Percentiles rank a stretch among this genome's conserved stretches.
These are phyloP conservation scores for Nitzschia sp. DNA, from an alignment of 108 stramenopile genomes.

Conservation along the genomic window DNA sequence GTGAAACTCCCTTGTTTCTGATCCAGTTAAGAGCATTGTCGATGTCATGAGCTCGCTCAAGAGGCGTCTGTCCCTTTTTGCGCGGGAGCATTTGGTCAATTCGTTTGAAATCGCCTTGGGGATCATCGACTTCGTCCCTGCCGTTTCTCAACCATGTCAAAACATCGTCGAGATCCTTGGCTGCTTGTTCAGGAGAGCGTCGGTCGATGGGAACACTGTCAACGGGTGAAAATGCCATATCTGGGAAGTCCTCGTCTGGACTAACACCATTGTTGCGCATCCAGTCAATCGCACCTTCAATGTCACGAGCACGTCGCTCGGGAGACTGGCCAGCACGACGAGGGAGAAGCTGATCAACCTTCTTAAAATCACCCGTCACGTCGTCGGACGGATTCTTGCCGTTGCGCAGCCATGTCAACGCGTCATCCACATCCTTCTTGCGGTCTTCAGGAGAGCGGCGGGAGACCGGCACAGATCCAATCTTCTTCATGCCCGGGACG, in stretches of 20 bases:
- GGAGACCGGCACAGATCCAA: slow-evolving; percentile 18
- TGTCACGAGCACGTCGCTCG: slow-evolving; percentile 17
- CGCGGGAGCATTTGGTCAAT: slow-evolving; percentile 27
- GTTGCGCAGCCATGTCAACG: slow-evolving; percentile 29
- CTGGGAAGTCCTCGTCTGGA: slow-evolving; percentile 9
- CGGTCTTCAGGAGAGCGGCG: slow-evolving; percentile 24
- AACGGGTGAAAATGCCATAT: slow-evolving; percentile 21
- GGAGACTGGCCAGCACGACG: neutral
- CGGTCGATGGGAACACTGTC: neutral
- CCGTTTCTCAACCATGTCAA: slow-evolving; percentile 16
- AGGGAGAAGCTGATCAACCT: slow-evolving; percentile 30
- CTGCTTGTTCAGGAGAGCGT: slow-evolving; percentile 17
- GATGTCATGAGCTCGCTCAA: slow-evolving; percentile 28
- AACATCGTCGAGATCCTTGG: slow-evolving; percentile 14
- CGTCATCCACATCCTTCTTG: slow-evolving; percentile 25
- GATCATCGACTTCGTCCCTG: slow-evolving; percentile 7
- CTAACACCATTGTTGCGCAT: slow-evolving; percentile 24
- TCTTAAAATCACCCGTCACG: slow-evolving; percentile 13
- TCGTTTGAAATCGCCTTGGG: slow-evolving; percentile 6
- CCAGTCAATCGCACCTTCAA: slow-evolving; percentile 46
- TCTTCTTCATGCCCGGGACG: slow-evolving; percentile 13
- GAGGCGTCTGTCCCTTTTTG: slow-evolving; percentile 21
- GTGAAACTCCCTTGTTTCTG: slow-evolving; percentile 22
- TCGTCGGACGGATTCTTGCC: slow-evolving; percentile 14
- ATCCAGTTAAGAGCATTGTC: slow-evolving; percentile 39